Evolutionary conservation across 768 basidiomycete genomes (phyloP).

Genomic region (Cystobasidium ongulense): DNA sequence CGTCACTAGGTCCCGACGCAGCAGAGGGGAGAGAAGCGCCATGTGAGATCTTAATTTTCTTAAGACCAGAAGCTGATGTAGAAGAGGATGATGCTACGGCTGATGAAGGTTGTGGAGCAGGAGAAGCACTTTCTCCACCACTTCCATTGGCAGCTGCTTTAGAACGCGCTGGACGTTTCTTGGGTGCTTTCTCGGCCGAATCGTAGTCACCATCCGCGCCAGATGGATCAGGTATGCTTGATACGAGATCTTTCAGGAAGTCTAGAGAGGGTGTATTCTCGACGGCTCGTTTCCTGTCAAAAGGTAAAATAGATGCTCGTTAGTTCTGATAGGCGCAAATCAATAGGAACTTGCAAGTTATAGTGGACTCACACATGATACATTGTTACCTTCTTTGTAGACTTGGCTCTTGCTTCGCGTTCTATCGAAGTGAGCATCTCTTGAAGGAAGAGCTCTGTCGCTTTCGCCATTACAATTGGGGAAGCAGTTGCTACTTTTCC

Average conservation of each 20-base stretch:
- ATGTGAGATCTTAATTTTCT: conserved; percentile 47
- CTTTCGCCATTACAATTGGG: conserved; percentile 31
- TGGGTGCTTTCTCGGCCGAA: conserved; percentile 52
- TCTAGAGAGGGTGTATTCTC: conserved; percentile 19
- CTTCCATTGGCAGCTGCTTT: background rate
- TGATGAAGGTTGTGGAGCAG: background rate
- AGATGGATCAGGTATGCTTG: conserved; percentile 32
- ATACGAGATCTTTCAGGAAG: conserved; percentile 32
- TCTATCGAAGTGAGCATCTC: conserved; percentile 24
- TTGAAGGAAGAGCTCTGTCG: conserved; percentile 26
- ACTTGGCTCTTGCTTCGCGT: conserved; percentile 12
- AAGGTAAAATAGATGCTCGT: too few relatives aligned
- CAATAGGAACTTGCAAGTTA: background rate
- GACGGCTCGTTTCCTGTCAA: conserved; percentile 25
- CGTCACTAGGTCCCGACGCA: background rate
- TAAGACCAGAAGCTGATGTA: conserved; percentile 33
- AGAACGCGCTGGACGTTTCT: background rate
- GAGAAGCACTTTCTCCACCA: background rate
- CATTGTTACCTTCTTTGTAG: conserved; percentile 30
- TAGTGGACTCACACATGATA: conserved; percentile 23
- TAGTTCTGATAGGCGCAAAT: background rate
- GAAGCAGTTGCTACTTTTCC: conserved; percentile 30
- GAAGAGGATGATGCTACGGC: conserved; percentile 28
- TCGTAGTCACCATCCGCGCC: conserved; percentile 51
- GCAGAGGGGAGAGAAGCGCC: conserved; percentile 48